phyloP scores from a whole-genome alignment of 1,139 yeast genomes.

The Pichia sp. region DNA sequence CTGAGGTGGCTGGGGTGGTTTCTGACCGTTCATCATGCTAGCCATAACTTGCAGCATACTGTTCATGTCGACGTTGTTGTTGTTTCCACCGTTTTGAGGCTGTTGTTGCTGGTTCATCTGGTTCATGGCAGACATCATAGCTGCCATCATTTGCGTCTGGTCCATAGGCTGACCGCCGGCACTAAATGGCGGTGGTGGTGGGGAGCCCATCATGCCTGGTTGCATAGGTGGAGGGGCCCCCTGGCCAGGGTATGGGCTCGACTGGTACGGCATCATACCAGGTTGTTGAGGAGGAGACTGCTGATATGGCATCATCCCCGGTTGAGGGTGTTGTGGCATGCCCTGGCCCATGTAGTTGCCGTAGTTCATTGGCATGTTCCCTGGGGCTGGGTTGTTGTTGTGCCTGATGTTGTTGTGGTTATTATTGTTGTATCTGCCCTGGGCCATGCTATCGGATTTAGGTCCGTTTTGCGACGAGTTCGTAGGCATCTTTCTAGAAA shows the following conservation, averaged over 20 bases:
- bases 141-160: constrained; percentile 29
- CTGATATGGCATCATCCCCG: constrained; percentile 1
- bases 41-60: constrained; percentile 33
- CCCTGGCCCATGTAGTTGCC: constrained; percentile 12
- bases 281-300: constrained; percentile 4
- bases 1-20: constrained; percentile 18
- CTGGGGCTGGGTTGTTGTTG: constrained; percentile 20
- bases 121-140: constrained; percentile 31
- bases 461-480: constrained; percentile 86
- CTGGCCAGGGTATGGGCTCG: constrained; percentile 12
- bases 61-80: constrained; percentile 27
- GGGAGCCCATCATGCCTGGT: constrained; percentile 8
- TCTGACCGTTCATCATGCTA: constrained; percentile 30
- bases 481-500: constrained; percentile 82
- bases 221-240: neutral
- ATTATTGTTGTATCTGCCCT: constrained; percentile 9
- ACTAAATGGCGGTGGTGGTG: constrained; percentile 5
- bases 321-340: neutral
- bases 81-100: constrained; percentile 7
- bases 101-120: constrained; percentile 24
- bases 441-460: constrained; percentile 48
- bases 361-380: constrained; percentile 23
- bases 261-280: constrained; percentile 7
- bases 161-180: constrained; percentile 14
- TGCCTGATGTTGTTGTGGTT: constrained; percentile 5